A percentile compares a stretch with the other conserved stretches of the same genome.
Conservation (phyloP, 805 yeast genomes). For the Kodamaea hsintzibuensis region DNA sequence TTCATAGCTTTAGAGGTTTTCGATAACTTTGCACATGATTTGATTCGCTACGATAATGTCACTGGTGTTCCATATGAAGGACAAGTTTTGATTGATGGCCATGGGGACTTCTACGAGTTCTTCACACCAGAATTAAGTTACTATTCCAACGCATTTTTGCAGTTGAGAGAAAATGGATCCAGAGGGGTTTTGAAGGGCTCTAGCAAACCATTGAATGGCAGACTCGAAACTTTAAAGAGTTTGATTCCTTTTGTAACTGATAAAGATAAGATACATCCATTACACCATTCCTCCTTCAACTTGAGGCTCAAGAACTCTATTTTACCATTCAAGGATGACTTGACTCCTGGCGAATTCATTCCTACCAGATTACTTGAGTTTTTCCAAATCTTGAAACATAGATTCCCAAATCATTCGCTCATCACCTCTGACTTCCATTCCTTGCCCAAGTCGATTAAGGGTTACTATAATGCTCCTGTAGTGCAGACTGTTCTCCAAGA, state of each 20-base stretch:
- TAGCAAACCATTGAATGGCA: conserved; percentile 20
- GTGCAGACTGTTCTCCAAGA: conserved; percentile 75
- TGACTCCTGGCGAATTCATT: conserved; percentile 73
- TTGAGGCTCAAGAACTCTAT: conserved; percentile 49
- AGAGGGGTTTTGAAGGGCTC: conserved; percentile 34
- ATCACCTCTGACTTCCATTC: conserved; percentile 67
- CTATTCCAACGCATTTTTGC: conserved; percentile 56
- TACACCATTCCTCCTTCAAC: conserved; percentile 48
- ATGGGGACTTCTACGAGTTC: conserved; percentile 75
- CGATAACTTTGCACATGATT: conserved; percentile 83
- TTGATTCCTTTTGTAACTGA: conserved; percentile 29
- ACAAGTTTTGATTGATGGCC: conserved; percentile 67
- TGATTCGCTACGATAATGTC: conserved; percentile 68
- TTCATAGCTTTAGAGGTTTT: conserved; percentile 81
- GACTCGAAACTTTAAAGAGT: conserved; percentile 26
- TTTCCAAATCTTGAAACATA: conserved; percentile 57
- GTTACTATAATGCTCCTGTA: conserved; percentile 68
- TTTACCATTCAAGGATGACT: conserved; percentile 65
- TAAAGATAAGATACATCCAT: conserved; percentile 54
- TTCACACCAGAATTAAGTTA: conserved; percentile 62
- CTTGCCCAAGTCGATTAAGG: conserved; percentile 49
- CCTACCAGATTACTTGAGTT: conserved; percentile 76
- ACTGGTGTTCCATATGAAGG: conserved; percentile 76
- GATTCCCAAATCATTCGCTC: conserved; percentile 77
- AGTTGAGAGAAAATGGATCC: conserved; percentile 51